Evolutionary conservation across 306 rosid genomes (phyloP), one percentile per base, ranked within the genome.

Genomic region (Vachellia collinsii): DNA sequence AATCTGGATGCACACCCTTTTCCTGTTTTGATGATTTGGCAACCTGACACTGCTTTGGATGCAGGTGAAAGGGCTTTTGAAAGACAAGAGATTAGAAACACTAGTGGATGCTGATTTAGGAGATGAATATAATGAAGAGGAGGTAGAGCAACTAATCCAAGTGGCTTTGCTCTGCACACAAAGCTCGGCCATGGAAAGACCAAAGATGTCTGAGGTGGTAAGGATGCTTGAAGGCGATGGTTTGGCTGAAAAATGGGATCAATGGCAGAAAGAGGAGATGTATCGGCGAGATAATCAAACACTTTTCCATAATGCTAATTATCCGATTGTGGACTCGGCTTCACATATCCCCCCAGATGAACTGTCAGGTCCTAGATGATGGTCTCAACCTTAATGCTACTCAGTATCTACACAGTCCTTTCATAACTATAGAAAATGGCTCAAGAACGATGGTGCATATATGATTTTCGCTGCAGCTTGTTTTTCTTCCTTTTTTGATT

Each of bases 151-250:
- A 80, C 88, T 92, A 54, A 91, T 82, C 80, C 94, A 90, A 81
- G 86, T 89, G 70, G 92, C 94, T 58, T 83, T 92, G 56, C 76
- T 89, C 3, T 92, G 92, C 91, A 90, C 90, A 3, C 89, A 87
- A 83, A 84, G 85, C 76, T 34, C 91, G 8, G 85, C 92, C 0
- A 64, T 67, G 59, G 92, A 91, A 62, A 83, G 94, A 14, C 97
- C 94, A 3, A 91, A 91, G 86, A 91, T 91, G 94, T 91, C 93
- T 16, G 90, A 88, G 78, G 90, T 91, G 42, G 92, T 89, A 11
- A 87, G 93, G 72, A 91, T 91, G 97, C 97, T 91, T 23, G 92
- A 91, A 84, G 97, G 93, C 14, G 91, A 88, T 72, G 93, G 93
- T 16, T 84, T 89, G 72, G 91, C 93, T 1, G 92, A 86, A 73